phyloP scores from a whole-genome alignment of 164 flowering plant species.

The Liriodendron chinense region DNA sequence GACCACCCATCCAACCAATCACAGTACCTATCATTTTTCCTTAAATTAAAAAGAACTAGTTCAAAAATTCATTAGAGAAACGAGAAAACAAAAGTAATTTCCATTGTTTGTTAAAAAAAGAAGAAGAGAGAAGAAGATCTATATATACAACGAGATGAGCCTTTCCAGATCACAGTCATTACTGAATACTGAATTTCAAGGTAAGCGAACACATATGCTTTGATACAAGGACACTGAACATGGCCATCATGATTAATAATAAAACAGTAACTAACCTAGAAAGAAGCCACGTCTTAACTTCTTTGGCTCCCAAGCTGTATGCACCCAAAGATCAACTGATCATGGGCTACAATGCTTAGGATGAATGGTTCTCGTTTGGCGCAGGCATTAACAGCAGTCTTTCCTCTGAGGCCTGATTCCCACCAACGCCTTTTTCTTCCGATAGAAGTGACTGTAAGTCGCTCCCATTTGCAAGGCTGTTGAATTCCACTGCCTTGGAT shows the following conservation, averaged over 20 bases:
- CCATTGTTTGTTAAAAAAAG: too few species aligned
- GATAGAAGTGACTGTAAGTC: conserved; percentile 81
- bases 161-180: background rate
- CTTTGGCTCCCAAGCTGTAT: background rate
- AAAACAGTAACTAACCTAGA: background rate
- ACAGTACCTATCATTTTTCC: too few species aligned
- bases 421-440: conserved; percentile 44
- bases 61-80: too few species aligned
- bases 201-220: background rate
- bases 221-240: background rate
- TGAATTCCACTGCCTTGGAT: conserved; percentile 95
- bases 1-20: too few species aligned
- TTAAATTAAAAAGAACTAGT: too few species aligned
- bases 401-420: conserved; percentile 12
- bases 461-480: conserved; percentile 97
- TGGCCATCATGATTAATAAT: too few species aligned
- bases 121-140: too few species aligned
- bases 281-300: background rate
- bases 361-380: conserved; percentile 16
- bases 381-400: conserved; percentile 50
- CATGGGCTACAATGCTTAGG: background rate
- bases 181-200: background rate
- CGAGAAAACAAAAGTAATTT: too few species aligned
- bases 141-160: background rate
- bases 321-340: background rate